Percentiles rank a stretch among this genome's conserved stretches.
phyloP scores from a whole-genome alignment of 2,329 filamentous ascomycete species.

The Pseudogymnoascus verrucosus region DNA sequence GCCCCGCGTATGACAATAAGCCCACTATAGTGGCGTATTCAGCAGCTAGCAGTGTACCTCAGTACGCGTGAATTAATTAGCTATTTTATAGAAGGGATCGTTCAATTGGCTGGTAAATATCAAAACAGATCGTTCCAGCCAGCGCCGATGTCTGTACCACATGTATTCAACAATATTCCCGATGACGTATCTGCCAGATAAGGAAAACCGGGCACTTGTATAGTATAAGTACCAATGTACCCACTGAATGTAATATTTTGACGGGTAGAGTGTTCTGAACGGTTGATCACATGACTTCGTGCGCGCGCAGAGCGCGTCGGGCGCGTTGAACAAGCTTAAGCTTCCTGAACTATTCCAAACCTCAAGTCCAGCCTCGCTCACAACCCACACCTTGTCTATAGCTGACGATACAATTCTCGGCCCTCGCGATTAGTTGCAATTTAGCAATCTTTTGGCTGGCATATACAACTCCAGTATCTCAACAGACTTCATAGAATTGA shows the following conservation, averaged over 20 bases:
- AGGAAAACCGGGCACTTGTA: constrained; percentile 1
- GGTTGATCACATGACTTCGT: neutral
- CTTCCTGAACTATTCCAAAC: neutral
- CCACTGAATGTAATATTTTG: neutral
- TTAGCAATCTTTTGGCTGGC: neutral
- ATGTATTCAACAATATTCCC: neutral
- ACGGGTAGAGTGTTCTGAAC: neutral
- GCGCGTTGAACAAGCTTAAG: neutral
- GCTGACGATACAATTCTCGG: neutral
- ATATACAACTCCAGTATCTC: neutral
- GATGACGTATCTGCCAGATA: constrained; percentile 7
- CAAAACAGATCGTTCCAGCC: constrained; percentile 2
- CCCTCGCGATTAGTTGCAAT: neutral
- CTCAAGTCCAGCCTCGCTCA: neutral
- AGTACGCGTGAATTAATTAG: neutral
- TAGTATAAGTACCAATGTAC: neutral
- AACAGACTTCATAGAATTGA: neutral
- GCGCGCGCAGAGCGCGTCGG: neutral
- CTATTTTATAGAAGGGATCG: neutral
- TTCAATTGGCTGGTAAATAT: constrained; percentile 3
- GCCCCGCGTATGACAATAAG: constrained; percentile 2
- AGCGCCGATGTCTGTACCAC: neutral
- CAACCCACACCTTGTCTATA: neutral
- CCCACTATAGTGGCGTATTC: neutral
- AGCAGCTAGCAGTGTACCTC: neutral